Percentiles rank a stretch among this genome's conserved stretches.
Conservation (phyloP, 331 rosid species). For the Pyracantha coccinea region DNA sequence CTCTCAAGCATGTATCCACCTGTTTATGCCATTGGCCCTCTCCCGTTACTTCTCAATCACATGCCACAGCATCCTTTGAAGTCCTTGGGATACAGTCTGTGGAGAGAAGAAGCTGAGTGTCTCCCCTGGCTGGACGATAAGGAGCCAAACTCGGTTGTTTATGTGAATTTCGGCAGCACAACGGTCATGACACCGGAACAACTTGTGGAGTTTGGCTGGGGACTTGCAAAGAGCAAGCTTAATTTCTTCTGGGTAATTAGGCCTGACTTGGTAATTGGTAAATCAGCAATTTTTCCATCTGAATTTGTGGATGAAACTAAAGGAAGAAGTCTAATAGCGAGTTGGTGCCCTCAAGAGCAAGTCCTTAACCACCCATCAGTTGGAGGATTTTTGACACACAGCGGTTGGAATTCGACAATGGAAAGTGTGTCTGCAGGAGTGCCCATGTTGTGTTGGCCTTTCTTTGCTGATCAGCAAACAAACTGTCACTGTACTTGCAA, state of each 20-base stretch:
- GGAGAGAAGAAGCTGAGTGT: background rate
- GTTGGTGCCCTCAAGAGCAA: no score
- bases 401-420: no score
- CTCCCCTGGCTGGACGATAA: background rate
- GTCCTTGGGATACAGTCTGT: background rate
- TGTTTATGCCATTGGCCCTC: background rate
- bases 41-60: background rate
- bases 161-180: no score
- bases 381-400: no score
- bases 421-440: no score
- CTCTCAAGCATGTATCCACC: background rate
- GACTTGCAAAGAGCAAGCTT: background rate
- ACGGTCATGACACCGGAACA: no score
- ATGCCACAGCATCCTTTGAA: no score
- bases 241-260: background rate
- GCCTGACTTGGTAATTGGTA: background rate
- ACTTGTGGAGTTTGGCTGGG: background rate
- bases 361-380: no score
- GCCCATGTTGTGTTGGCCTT: no score
- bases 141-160: background rate
- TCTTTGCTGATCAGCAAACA: background rate
- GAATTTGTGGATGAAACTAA: no score
- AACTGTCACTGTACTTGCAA: background rate
- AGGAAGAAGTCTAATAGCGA: no score
- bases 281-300: no score